Base-by-base conservation (phyloP, 371 early-diverging fungal genomes). In the Mortierella sp. region DNA sequence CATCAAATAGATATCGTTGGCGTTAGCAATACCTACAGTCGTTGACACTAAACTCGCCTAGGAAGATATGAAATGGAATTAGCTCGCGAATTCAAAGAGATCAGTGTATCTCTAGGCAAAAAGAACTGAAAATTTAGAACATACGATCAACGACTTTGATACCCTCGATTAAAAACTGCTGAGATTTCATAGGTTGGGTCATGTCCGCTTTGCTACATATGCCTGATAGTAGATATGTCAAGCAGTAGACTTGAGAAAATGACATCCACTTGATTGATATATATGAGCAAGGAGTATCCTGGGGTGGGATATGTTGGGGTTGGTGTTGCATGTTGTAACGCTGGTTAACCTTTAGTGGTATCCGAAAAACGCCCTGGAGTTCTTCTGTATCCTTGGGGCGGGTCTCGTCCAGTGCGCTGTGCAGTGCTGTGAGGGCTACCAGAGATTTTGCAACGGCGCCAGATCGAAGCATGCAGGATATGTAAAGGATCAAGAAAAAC, bases 101-200 rank as follows among this genome's bases (percentile, higher is more conserved):
- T 22, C 24, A 24, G 8, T 52, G 9, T 24, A 52, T 0, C 9
- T 52, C 20, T 52, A n/a, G 9, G 8, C n/a, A 18, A 12, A 39
- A 18, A 39, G 20, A 37, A 14, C 20, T 8, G 6, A 35, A 45
- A 35, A 1, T 26, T 30, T 32, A 14, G 22, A 3, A 63, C 73
- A 45, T 79, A 79, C 83, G 73, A 61, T 81, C 68, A 6, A 81
- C 83, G 45, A 76, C 77, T 39, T 81, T 81, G 70, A 81, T 76
- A 4, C 83, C 83, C 26, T 81, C 83, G 2, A 76, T 39, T 51
- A 81, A 60, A 30, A 76, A 81, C 45, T 76, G 70, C 24, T 81
- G 70, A 0, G 77, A 26, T 37, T 73, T 76, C 68, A 64, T 66
- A 9, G 83, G 76, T 4, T 81, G 76, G 0, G 76, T 81, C 77